phyloP scores from a whole-genome alignment of 164 flowering plant genomes.

The Malania oleifera region DNA sequence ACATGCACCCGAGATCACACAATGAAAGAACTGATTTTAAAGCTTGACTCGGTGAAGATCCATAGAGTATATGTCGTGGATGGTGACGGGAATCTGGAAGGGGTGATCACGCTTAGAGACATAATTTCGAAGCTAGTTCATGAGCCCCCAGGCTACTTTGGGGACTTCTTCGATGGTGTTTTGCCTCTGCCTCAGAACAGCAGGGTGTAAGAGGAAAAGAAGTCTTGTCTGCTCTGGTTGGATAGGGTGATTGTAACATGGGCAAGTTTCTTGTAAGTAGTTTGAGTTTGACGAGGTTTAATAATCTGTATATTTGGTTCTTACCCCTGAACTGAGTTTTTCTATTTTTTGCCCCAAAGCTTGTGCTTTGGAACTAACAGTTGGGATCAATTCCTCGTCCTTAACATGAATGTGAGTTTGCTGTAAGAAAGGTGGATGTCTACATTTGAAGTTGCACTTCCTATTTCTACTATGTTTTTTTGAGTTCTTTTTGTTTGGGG shows the following conservation, averaged over 20 bases:
- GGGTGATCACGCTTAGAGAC: slow-evolving; percentile 90
- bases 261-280: background rate
- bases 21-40: slow-evolving; percentile 61
- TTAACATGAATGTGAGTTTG: too few relatives aligned
- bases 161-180: slow-evolving; percentile 95
- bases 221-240: background rate
- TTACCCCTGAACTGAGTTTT: background rate
- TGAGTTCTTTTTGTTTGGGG: too few relatives aligned
- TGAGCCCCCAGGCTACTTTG: slow-evolving; percentile 89
- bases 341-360: background rate
- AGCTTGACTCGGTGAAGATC: slow-evolving; percentile 69
- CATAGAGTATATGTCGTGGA: slow-evolving; percentile 83
- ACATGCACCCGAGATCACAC: slow-evolving; percentile 57
- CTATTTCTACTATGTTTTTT: too few relatives aligned
- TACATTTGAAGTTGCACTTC: too few relatives aligned
- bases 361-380: too few relatives aligned
- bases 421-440: too few relatives aligned
- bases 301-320: background rate
- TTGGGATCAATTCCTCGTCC: too few relatives aligned
- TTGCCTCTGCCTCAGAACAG: slow-evolving; percentile 70
- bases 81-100: slow-evolving; percentile 62
- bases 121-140: slow-evolving; percentile 93
- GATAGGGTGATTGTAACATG: background rate
- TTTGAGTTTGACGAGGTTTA: background rate
- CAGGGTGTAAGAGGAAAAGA: slow-evolving; percentile 39